Evolutionary conservation across 305 asterid species (phyloP).

Genomic region (Nicotiana rustica): DNA sequence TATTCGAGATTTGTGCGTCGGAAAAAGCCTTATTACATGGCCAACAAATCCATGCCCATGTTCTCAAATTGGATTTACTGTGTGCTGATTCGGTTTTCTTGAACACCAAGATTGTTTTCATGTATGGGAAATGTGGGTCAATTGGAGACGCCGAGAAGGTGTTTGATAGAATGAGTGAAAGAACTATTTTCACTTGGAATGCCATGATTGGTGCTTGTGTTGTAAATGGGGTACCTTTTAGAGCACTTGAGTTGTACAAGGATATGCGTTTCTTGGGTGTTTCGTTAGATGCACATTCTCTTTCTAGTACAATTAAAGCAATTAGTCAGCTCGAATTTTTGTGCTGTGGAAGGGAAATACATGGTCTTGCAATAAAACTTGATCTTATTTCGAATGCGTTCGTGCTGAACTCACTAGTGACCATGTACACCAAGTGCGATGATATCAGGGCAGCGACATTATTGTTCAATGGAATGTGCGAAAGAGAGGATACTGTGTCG

Average conservation of each 20-base stretch:
- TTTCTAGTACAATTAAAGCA: conserved; percentile 67
- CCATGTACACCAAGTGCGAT: conserved; percentile 64
- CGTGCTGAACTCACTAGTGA: conserved; percentile 67
- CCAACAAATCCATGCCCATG: conserved; percentile 67
- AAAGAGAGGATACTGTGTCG: conserved; percentile 65
- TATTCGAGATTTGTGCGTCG: conserved; percentile 64
- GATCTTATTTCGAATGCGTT: conserved; percentile 58
- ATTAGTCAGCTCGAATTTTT: conserved; percentile 54
- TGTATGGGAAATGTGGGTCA: conserved; percentile 75
- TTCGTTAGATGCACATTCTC: conserved; percentile 62
- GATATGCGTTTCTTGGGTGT: conserved; percentile 59
- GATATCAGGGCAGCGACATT: conserved; percentile 52
- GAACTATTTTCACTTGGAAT: conserved; percentile 75
- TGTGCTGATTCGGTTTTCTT: conserved; percentile 57
- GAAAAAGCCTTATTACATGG: conserved; percentile 52
- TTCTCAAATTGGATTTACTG: conserved; percentile 49
- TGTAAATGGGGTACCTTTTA: conserved; percentile 46
- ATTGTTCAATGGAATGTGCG: conserved; percentile 56
- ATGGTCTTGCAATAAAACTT: conserved; percentile 59
- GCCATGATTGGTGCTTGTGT: conserved; percentile 83
- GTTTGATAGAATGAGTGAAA: conserved; percentile 74
- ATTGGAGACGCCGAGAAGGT: conserved; percentile 56
- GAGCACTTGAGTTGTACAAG: conserved; percentile 60
- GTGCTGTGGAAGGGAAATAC: conserved; percentile 64
- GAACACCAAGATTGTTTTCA: conserved; percentile 64